phyloP scores from a whole-genome alignment of 208 protist species.

The Naegleria lovaniensis region DNA sequence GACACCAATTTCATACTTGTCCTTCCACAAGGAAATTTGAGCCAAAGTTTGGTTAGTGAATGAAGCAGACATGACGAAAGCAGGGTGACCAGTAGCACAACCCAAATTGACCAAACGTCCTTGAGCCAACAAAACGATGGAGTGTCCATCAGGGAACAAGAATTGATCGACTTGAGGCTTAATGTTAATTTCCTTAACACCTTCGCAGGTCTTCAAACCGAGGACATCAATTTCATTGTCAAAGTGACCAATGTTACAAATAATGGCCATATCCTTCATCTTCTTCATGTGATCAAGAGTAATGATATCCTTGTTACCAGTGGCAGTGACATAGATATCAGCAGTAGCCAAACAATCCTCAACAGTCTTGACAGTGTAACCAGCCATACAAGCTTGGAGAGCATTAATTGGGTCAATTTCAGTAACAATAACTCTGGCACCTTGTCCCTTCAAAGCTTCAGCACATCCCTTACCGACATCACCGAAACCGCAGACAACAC shows the following conservation, averaged over 20 bases:
- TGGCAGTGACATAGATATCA: slow-evolving; percentile 97
- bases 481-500: slow-evolving; percentile 94
- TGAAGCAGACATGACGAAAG: slow-evolving; percentile 99
- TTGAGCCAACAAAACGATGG: slow-evolving; percentile 92
- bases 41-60: slow-evolving; percentile 99
- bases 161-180: slow-evolving; percentile 98
- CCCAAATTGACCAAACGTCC: slow-evolving; percentile 97
- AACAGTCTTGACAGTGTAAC: slow-evolving; percentile 89
- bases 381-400: slow-evolving; percentile 97
- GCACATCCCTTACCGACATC: slow-evolving; percentile 99
- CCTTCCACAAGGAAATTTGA: slow-evolving; percentile 95
- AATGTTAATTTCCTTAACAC: slow-evolving; percentile 87
- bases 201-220: slow-evolving; percentile 77
- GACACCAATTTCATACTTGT: slow-evolving; percentile 87
- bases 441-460: slow-evolving; percentile 84
- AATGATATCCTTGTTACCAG: slow-evolving; percentile 97
- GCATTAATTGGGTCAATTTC: slow-evolving; percentile 99
- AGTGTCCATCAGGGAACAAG: slow-evolving; percentile 81
- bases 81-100: slow-evolving; percentile 98
- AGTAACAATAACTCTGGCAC: slow-evolving; percentile 92
- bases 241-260: slow-evolving; percentile 99
- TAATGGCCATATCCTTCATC: slow-evolving; percentile 98
- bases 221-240: slow-evolving; percentile 98
- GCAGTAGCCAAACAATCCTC: slow-evolving; percentile 78
- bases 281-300: slow-evolving; percentile 85